Base-by-base conservation (phyloP, 192 early-diverging fungal species). In the Coemansia sp. region DNA sequence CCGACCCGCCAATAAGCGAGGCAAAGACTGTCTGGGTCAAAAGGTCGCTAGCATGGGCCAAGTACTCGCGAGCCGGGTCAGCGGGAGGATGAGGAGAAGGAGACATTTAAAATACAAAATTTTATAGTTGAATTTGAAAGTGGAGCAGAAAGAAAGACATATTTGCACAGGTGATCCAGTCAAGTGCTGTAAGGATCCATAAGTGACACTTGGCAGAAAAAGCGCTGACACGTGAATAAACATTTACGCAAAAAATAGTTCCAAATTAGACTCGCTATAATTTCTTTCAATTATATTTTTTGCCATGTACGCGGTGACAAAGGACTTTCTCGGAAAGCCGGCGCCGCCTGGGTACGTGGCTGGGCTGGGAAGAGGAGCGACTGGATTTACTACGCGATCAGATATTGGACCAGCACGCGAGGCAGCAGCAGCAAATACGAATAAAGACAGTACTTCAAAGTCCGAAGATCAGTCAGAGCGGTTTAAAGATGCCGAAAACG, bases 381-480 rank as follows among this genome's bases (percentile, higher is more conserved):
- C 94, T 10, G 97, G 97, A 9, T 99, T 99, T 72, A 99, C 97
- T 13, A 99, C 97, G 27, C 91, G 96, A 29, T 96, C 96, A 9
- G 97, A 99, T 86, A 96, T 99, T 68, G 97, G 97, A 55, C 95
- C 96, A 29, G 97, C 96, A 6, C 89, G 94, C 68, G 96, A 98
- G 72, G 77, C 87, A 36, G 78, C 84, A 36, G 78, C 84, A 22
- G 95, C 36, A 57, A 49, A 49, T 18, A 66, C 40, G 27, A 59
- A 52, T 5, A 49, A 43, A 29, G 62, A 43, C 22, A 69, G 67
- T 6, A 60, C 57, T 5, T 65, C 51, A 7, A 70, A 61, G 1
- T 68, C 34, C 1, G 72, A 52, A 22, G 78, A 65, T 22, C 68
- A 68, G 12, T 10, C 43, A 2, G 66, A 33, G 2, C 70, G 74